Evolutionary conservation across 2,329 filamentous ascomycete genomes (phyloP), one percentile per base, ranked within the genome.

Genomic region (Biscogniauxia mediterranea): DNA sequence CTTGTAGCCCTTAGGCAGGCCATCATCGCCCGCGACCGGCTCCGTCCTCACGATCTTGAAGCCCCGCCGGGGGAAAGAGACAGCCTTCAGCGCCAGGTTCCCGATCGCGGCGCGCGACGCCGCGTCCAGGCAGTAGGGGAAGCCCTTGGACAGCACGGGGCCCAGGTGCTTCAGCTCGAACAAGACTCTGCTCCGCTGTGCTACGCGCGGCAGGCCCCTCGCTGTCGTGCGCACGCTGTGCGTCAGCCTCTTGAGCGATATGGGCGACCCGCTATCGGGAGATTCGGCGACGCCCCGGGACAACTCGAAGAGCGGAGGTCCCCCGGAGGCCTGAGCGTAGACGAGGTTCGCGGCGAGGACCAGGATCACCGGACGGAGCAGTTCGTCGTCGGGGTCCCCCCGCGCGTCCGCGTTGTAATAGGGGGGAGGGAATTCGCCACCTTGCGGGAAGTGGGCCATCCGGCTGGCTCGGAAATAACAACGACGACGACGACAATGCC

Each of bases 91-190:
- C 15, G 65, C 66, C 6, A 68, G 55, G n/a, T 64, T 65, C 5
- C 68, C 64, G 13, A 64, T 21, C 2, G 58, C 17, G n/a, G 57
- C 46, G 1, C 65, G 66, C 38, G 65, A 68, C 50, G 52, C 52
- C 2, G 65, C 56, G 13, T 68, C 61, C 58, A 70, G 51, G 57
- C 60, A 64, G 51, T 66, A 71, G 1, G 68, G 62, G 54, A 63
- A 69, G 1, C 62, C 66, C 6, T 67, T 61, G 7, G 68, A 67
- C 3, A 68, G 53, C 5, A 69, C 55, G 1, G 65, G 62, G 1
- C 66, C 68, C 60, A 69, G 54, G 51, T 69, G 68, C 60, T 62
- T 66, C 28, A 71, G 61, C 26, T 69, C 64, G 60, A 67, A 71
- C 49, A 70, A 59, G 46, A 62, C 64, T 5, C 58, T 57, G 32